Evolutionary conservation across 2,329 filamentous ascomycete species (phyloP).

Genomic region (Diaporthe sp.): DNA sequence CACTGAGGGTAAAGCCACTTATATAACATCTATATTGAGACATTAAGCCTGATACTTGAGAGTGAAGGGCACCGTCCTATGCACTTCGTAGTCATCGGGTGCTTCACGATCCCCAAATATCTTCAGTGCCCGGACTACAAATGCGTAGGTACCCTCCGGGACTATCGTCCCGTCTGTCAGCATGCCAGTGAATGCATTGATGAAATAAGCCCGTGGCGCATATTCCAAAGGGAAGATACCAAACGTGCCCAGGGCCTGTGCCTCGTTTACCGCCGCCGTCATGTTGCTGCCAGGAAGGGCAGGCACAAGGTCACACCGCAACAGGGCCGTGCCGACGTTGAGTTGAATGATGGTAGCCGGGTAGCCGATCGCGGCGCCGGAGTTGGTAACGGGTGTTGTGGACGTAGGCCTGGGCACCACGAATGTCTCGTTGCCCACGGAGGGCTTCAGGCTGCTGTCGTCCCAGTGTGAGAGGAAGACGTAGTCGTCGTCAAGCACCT

Average conservation of each 20-base stretch:
- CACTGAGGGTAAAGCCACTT: neutral
- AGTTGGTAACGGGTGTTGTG: neutral
- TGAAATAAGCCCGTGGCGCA: neutral
- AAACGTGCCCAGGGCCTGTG: conserved; percentile 17
- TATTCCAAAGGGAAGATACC: conserved; percentile 11
- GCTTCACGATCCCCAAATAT: conserved; percentile 13
- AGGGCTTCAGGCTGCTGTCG: neutral
- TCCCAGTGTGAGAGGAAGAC: neutral
- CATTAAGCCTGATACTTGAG: neutral
- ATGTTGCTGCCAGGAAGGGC: neutral
- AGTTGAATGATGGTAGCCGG: conserved; percentile 4
- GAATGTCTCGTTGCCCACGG: conserved; percentile 4
- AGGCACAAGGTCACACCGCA: conserved; percentile 20
- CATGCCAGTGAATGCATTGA: conserved; percentile 24
- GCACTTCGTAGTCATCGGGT: neutral
- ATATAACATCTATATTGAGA: neutral
- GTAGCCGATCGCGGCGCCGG: neutral
- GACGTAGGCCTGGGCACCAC: neutral
- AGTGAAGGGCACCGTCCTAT: neutral
- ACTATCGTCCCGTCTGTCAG: conserved; percentile 17
- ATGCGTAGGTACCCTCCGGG: conserved; percentile 16
- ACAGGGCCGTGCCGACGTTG: conserved; percentile 14
- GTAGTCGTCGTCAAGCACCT: conserved; percentile 17
- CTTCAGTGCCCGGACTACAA: neutral
- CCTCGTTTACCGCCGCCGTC: neutral